Conservation (phyloP, 192 early-diverging fungal species). For the Coemansia sp. region DNA sequence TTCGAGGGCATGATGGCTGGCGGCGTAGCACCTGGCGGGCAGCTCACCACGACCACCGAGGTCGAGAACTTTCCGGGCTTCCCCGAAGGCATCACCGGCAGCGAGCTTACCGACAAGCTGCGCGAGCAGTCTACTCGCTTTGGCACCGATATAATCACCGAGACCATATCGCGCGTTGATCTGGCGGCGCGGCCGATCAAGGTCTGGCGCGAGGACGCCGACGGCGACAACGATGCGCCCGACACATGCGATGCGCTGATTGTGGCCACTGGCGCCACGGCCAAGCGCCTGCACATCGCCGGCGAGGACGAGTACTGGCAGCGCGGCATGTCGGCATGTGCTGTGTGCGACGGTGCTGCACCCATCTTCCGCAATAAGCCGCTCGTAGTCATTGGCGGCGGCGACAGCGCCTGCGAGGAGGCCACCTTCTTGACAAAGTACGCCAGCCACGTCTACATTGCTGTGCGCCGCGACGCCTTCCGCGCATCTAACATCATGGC, state of each 20-base stretch:
- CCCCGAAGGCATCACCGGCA: conserved; percentile 84
- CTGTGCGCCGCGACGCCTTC: conserved; percentile 92
- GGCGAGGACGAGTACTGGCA: conserved; percentile 97
- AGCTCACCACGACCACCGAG: conserved; percentile 95
- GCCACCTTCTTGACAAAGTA: conserved; percentile 96
- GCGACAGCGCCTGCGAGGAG: conserved; percentile 95
- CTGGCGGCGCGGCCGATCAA: conserved; percentile 76
- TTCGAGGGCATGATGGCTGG: conserved; percentile 97
- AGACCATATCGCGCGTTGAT: conserved; percentile 89
- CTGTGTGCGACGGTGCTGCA: conserved; percentile 97
- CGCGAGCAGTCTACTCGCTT: conserved; percentile 81
- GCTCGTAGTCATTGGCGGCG: conserved; percentile 93
- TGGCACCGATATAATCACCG: conserved; percentile 84
- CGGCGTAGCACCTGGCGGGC: conserved; percentile 72
- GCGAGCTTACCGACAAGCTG: conserved; percentile 83
- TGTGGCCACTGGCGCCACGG: conserved; percentile 98
- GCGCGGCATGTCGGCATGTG: conserved; percentile 98
- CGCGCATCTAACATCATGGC: conserved; percentile 99
- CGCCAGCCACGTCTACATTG: conserved; percentile 89
- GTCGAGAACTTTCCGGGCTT: conserved; percentile 97
- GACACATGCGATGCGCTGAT: conserved; percentile 80
- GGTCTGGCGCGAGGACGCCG: conserved; percentile 80
- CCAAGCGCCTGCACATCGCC: conserved; percentile 82
- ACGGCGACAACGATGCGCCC: conserved; percentile 62
- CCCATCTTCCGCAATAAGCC: conserved; percentile 97